These are phyloP conservation scores for Biscutella auriculata DNA, from an alignment of 441 rosid species.

Conservation along the genomic window DNA sequence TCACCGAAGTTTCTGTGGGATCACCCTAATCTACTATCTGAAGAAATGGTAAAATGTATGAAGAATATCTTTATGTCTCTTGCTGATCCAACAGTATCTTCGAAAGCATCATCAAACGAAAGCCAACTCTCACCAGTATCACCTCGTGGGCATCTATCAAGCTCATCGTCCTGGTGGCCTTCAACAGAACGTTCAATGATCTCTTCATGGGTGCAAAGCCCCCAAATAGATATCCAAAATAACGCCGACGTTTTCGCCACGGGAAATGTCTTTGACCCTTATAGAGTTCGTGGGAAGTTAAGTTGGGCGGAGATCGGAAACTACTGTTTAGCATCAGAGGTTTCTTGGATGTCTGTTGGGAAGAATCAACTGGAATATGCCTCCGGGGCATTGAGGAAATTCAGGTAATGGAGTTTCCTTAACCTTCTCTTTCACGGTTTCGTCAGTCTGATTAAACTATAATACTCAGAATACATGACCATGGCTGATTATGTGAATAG, in stretches of 20 bases:
- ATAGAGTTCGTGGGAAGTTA: constrained; percentile 49
- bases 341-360: constrained; percentile 76
- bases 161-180: constrained; percentile 66
- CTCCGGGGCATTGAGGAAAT: constrained; percentile 52
- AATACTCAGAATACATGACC: not conserved
- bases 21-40: constrained; percentile 49
- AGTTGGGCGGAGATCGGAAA: constrained; percentile 58
- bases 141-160: constrained; percentile 59
- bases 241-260: constrained; percentile 38
- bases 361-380: constrained; percentile 62
- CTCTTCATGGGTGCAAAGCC: constrained; percentile 65
- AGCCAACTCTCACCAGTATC: constrained; percentile 49
- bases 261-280: constrained; percentile 56
- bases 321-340: constrained; percentile 45
- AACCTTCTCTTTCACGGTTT: not conserved
- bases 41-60: constrained; percentile 72
- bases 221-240: constrained; percentile 49
- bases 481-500: constrained; percentile 29
- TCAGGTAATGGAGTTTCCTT: constrained; percentile 32
- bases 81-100: constrained; percentile 37
- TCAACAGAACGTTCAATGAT: constrained; percentile 52
- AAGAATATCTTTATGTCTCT: constrained; percentile 56
- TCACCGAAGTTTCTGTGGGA: constrained; percentile 50
- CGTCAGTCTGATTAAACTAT: not conserved
- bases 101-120: constrained; percentile 35